phyloP scores from a whole-genome alignment of 2,329 filamentous ascomycete species.

The Calonectria pteridis region DNA sequence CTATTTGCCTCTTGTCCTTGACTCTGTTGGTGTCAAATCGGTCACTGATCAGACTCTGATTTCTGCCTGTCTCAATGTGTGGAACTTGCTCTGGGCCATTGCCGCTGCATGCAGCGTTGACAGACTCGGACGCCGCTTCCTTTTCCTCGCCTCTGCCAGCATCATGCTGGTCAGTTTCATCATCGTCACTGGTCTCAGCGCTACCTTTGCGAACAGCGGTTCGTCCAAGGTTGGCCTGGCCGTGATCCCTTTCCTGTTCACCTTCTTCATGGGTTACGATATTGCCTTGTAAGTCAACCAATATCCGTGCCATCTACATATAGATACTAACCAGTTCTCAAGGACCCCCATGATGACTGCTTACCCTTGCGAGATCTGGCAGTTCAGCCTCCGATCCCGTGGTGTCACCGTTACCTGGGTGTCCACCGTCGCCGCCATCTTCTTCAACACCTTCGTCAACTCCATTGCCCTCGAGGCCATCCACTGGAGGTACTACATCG shows the following conservation, averaged over 20 bases:
- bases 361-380: constrained; percentile 55
- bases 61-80: constrained; percentile 56
- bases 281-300: constrained; percentile 51
- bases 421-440: constrained; percentile 49
- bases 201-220: constrained; percentile 43
- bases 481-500: constrained; percentile 36
- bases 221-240: constrained; percentile 53
- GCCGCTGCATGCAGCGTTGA: constrained; percentile 54
- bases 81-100: constrained; percentile 52
- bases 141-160: constrained; percentile 52
- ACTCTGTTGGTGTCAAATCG: constrained; percentile 52
- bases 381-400: constrained; percentile 49
- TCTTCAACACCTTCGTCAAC: constrained; percentile 53
- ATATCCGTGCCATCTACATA: rapidly evolving
- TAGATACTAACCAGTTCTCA: background rate
- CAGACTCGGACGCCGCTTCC: constrained; percentile 54
- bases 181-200: constrained; percentile 55
- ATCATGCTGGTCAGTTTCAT: constrained; percentile 54
- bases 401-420: constrained; percentile 59
- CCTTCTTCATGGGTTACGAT: constrained; percentile 60
- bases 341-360: constrained; percentile 58
- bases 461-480: constrained; percentile 42
- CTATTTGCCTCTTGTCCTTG: constrained; percentile 54
- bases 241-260: constrained; percentile 62
- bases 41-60: constrained; percentile 54